These are phyloP conservation scores for Heterobasidion annosum DNA, from an alignment of 1,284 basidiomycete genomes.

Conservation along the genomic window DNA sequence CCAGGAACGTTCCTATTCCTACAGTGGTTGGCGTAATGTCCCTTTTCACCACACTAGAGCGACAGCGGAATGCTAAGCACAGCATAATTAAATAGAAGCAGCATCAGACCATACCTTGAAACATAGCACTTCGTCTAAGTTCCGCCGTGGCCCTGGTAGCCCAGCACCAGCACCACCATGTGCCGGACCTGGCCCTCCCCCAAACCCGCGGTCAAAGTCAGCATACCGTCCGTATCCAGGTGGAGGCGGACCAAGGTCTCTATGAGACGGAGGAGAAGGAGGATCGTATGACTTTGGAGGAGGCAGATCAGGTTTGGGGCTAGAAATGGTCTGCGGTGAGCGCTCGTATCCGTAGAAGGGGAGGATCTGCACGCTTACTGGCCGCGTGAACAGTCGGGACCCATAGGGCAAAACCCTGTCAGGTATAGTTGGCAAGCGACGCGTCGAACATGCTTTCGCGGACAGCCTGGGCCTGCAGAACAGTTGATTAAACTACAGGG, in stretches of 20 bases:
- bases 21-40: constrained; percentile 94
- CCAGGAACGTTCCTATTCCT: constrained; percentile 79
- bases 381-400: constrained; percentile 82
- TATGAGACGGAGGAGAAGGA: constrained; percentile 64
- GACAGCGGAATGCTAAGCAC: neutral
- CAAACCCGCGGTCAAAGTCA: constrained; percentile 58
- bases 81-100: constrained; percentile 2
- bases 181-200: neutral
- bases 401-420: constrained; percentile 93
- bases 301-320: constrained; percentile 70
- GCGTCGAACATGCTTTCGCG: constrained; percentile 87
- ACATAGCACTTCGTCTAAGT: constrained; percentile 81
- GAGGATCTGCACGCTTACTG: constrained; percentile 61
- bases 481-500: neutral
- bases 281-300: constrained; percentile 72
- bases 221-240: constrained; percentile 84
- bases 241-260: constrained; percentile 84
- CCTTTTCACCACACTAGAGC: constrained; percentile 76
- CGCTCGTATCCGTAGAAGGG: neutral
- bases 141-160: constrained; percentile 44
- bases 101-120: constrained; percentile 59
- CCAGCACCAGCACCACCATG: constrained; percentile 6
- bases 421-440: constrained; percentile 89
- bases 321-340: constrained; percentile 18
- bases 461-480: constrained; percentile 72